A percentile compares a stretch with the other conserved stretches of the same genome.
Conservation (phyloP, 352 stramenopile species). For the Elongisporangium undulatum region DNA sequence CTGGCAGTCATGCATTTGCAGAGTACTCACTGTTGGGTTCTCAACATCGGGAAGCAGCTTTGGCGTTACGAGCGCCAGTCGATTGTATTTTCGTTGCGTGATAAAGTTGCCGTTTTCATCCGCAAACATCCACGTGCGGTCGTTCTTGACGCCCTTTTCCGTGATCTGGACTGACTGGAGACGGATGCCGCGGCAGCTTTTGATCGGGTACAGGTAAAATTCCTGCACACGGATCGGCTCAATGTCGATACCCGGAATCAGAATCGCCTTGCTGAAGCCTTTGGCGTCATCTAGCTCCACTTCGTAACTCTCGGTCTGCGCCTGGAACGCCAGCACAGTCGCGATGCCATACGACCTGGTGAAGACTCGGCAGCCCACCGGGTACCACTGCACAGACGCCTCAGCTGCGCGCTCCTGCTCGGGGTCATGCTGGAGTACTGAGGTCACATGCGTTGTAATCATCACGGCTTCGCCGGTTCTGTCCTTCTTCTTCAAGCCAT, state of each 20-base stretch:
- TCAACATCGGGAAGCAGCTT: conserved; percentile 42
- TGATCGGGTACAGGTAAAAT: conserved; percentile 79
- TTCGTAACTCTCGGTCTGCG: conserved; percentile 20
- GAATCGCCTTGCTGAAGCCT: conserved; percentile 8
- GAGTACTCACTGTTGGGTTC: conserved; percentile 22
- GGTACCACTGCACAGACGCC: conserved; percentile 12
- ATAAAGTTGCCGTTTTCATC: conserved; percentile 65
- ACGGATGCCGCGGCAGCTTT: conserved; percentile 65
- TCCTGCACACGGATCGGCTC: conserved; percentile 28
- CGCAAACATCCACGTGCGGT: conserved; percentile 78
- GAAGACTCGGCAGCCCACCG: conserved; percentile 17
- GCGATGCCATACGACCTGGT: too few relatives aligned
- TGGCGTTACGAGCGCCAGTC: conserved; percentile 57
- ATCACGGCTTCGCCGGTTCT: too few relatives aligned
- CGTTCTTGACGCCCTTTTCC: conserved; percentile 49
- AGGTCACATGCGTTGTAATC: too few relatives aligned
- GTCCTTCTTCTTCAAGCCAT: too few relatives aligned
- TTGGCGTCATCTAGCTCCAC: conserved; percentile 17
- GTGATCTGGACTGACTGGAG: conserved; percentile 40
- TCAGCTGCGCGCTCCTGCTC: conserved; percentile 17
- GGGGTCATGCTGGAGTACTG: conserved; percentile 32
- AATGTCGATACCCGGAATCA: conserved; percentile 16
- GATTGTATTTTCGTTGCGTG: conserved; percentile 58
- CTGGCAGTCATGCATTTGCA: not conserved
- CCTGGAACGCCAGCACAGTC: conserved; percentile 27